These are phyloP conservation scores for Polyporus tsugae DNA, from an alignment of 1,284 basidiomycete genomes.

Conservation along the genomic window DNA sequence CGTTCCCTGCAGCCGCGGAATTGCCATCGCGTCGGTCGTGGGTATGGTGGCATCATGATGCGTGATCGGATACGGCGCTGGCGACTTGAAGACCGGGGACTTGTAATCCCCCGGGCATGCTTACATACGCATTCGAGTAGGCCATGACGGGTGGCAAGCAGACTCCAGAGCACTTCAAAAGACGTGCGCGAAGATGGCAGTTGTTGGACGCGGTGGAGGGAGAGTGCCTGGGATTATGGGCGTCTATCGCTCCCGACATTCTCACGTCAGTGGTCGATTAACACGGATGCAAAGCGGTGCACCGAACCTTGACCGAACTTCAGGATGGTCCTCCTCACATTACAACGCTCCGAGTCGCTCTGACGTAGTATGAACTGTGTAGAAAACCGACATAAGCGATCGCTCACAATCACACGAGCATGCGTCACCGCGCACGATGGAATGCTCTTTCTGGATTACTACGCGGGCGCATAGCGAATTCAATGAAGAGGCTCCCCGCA, in stretches of 20 bases:
- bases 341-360: background rate
- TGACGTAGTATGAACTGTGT: background rate
- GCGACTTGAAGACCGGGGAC: conserved; percentile 8
- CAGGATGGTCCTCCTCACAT: background rate
- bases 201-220: conserved; percentile 8
- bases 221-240: conserved; percentile 17
- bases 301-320: background rate
- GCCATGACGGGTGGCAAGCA: background rate
- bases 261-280: conserved; percentile 16
- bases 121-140: background rate
- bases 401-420: conserved; percentile 11
- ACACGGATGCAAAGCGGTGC: conserved; percentile 18
- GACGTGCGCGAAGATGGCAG: conserved; percentile 5
- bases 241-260: background rate
- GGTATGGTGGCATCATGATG: conserved; percentile 27
- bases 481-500: conserved; percentile 13
- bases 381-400: background rate
- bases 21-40: conserved; percentile 24
- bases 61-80: conserved; percentile 18
- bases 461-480: conserved; percentile 11
- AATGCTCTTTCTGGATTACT: conserved; percentile 2
- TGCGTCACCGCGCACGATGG: conserved; percentile 6
- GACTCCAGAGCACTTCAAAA: background rate
- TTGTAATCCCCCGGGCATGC: background rate
- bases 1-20: conserved; percentile 26